Percentiles rank a stretch among this genome's conserved stretches.
phyloP scores from a whole-genome alignment of 768 basidiomycete species.

The Tephrocybe rancida region DNA sequence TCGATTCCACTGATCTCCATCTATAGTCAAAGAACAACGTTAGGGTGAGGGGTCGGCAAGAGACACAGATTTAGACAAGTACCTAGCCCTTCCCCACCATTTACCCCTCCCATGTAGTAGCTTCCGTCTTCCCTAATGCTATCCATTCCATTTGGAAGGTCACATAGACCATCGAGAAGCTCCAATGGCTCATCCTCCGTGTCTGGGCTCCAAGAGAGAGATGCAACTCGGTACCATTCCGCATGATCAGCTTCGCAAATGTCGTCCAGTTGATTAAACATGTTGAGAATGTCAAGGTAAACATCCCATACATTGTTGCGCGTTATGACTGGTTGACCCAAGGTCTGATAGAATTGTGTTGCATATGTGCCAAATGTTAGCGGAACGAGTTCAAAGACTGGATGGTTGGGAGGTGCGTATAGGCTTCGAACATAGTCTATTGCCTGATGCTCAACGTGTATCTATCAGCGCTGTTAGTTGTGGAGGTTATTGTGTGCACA shows the following conservation, averaged over 20 bases:
- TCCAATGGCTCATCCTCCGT: not conserved
- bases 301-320: slow-evolving; percentile 3
- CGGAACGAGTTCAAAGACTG: slow-evolving; percentile 32
- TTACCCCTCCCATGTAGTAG: slow-evolving; percentile 9
- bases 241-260: not conserved
- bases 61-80: no score
- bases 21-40: no score
- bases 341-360: slow-evolving; percentile 10
- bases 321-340: not conserved
- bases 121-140: slow-evolving; percentile 8
- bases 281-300: not conserved
- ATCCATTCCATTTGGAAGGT: slow-evolving; percentile 15
- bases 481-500: not conserved
- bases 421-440: slow-evolving; percentile 9
- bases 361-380: slow-evolving; percentile 17
- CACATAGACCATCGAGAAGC: slow-evolving; percentile 2
- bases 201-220: no score
- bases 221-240: not conserved
- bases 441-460: not conserved
- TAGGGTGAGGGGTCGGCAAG: no score
- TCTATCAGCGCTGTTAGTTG: not conserved
- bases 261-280: not conserved
- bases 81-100: slow-evolving; percentile 5
- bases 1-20: no score
- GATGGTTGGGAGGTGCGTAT: slow-evolving; percentile 30